A percentile compares a stretch with the other conserved stretches of the same genome.
Evolutionary conservation across 177 flowering plant genomes (phyloP).

Genomic region (Vitis hybrid): DNA sequence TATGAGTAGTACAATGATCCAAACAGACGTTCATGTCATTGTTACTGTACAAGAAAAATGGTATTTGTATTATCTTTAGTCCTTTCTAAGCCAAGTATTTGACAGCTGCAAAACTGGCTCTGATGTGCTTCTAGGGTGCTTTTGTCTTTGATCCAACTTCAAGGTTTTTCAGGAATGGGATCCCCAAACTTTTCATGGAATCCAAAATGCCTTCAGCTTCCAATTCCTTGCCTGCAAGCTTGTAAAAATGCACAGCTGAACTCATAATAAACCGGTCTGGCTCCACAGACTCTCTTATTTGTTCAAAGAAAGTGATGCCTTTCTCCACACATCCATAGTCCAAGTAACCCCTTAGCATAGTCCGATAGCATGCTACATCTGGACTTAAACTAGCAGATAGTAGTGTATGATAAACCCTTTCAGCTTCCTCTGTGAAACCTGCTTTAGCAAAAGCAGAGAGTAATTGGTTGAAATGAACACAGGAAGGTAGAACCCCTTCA

Average conservation of each 20-base stretch:
- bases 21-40: no score
- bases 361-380: conserved; percentile 33
- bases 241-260: conserved; percentile 72
- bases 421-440: conserved; percentile 65
- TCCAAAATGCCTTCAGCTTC: conserved; percentile 44
- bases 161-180: conserved; percentile 47
- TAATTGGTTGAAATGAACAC: conserved; percentile 53
- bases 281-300: conserved; percentile 27
- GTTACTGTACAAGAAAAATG: no score
- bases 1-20: no score
- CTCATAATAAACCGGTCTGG: conserved; percentile 64
- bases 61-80: no score
- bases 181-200: conserved; percentile 51
- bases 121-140: background rate
- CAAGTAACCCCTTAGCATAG: conserved; percentile 73
- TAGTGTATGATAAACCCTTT: conserved; percentile 48
- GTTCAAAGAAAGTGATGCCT: conserved; percentile 66
- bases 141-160: conserved; percentile 48
- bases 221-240: conserved; percentile 36
- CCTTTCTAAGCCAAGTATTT: no score
- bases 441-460: conserved; percentile 44
- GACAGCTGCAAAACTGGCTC: no score
- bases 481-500: conserved; percentile 44
- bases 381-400: conserved; percentile 44
- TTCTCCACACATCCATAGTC: conserved; percentile 56